Evolutionary conservation across 2,329 filamentous ascomycete species (phyloP).

Genomic region (Stenocarpella maydis): DNA sequence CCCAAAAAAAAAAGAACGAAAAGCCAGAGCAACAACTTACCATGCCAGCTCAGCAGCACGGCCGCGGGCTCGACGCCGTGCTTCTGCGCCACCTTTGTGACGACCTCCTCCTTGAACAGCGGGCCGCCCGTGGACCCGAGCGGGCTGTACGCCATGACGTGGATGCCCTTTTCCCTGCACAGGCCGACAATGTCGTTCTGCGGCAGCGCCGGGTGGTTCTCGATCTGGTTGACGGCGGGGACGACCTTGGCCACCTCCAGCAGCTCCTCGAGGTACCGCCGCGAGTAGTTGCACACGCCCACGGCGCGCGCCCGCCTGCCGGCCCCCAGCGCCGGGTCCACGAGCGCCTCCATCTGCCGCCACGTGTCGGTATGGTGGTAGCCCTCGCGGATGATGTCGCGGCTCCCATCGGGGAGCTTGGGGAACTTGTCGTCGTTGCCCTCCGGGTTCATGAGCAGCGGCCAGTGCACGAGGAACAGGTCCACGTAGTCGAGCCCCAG

Average conservation of each 20-base stretch:
- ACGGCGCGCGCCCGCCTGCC: constrained; percentile 57
- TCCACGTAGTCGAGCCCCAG: constrained; percentile 84
- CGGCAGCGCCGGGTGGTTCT: constrained; percentile 75
- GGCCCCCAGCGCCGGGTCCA: constrained; percentile 56
- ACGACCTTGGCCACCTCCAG: constrained; percentile 60
- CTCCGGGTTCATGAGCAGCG: constrained; percentile 80
- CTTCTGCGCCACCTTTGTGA: constrained; percentile 71
- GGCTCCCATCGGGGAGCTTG: constrained; percentile 74
- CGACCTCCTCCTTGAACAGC: constrained; percentile 68
- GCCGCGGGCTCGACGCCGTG: constrained; percentile 67
- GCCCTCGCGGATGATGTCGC: constrained; percentile 71
- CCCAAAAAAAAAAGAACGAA: too few relatives aligned
- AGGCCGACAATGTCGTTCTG: constrained; percentile 77
- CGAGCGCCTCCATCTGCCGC: constrained; percentile 76
- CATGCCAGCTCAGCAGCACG: constrained; percentile 76
- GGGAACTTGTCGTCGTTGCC: constrained; percentile 80
- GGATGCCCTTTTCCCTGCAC: constrained; percentile 73
- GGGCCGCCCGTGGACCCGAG: constrained; percentile 71
- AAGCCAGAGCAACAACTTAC: constrained; percentile 52
- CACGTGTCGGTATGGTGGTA: constrained; percentile 80
- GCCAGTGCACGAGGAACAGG: constrained; percentile 85
- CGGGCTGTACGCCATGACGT: constrained; percentile 77
- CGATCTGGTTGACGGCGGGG: constrained; percentile 76
- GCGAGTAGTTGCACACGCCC: constrained; percentile 67
- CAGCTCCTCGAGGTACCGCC: constrained; percentile 63